phyloP scores from a whole-genome alignment of 805 yeast genomes.

The Soucietia sequanensis region DNA sequence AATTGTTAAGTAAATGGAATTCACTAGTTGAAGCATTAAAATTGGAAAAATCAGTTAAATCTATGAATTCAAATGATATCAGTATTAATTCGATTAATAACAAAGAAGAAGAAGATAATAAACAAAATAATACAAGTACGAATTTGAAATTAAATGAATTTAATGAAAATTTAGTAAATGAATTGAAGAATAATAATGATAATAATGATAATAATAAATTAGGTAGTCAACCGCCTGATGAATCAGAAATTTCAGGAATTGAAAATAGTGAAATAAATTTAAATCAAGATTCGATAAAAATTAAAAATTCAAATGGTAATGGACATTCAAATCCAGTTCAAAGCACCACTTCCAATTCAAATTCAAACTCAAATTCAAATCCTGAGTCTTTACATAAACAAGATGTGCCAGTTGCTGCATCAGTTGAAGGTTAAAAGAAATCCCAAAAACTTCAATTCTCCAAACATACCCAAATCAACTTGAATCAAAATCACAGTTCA shows the following conservation, averaged over 20 bases:
- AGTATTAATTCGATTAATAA: neutral
- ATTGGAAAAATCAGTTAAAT: slow-evolving; percentile 22
- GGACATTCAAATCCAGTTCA: neutral
- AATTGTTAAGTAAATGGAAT: slow-evolving; percentile 43
- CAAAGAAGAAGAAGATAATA: neutral
- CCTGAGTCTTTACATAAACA: no score
- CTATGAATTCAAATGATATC: neutral
- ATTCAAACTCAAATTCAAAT: slow-evolving; percentile 1
- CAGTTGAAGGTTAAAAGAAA: slow-evolving; percentile 4
- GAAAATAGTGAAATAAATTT: slow-evolving; percentile 6
- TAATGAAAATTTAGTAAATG: neutral
- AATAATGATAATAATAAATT: neutral
- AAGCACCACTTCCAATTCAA: slow-evolving; percentile 3
- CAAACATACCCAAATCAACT: no score
- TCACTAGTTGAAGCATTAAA: slow-evolving; percentile 33
- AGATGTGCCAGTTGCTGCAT: slow-evolving; percentile 10
- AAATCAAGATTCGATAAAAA: neutral
- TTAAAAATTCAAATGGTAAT: no score
- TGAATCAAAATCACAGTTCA: no score
- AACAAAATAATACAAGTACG: neutral
- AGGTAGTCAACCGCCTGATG: slow-evolving; percentile 10
- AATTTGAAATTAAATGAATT: neutral
- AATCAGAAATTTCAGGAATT: slow-evolving; percentile 11
- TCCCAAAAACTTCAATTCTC: no score
- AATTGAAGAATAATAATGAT: neutral